Conservation (phyloP, 331 rosid genomes). For the Acacia concinna region DNA sequence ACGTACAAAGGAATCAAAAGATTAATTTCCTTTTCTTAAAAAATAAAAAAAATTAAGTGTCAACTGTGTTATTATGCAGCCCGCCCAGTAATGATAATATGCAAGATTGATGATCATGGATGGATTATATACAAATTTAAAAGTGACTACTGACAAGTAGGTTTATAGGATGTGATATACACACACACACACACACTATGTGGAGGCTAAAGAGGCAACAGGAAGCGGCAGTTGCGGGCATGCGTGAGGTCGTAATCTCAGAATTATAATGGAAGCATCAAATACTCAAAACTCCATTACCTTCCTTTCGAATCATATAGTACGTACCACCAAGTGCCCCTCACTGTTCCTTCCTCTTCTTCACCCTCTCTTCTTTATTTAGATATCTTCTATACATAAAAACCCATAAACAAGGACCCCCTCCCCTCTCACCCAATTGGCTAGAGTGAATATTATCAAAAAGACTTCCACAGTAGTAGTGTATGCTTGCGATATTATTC, state of each 20-base stretch:
- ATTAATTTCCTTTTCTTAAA: no score
- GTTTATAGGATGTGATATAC: background rate
- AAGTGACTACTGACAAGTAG: no score
- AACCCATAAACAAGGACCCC: background rate
- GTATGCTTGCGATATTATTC: background rate
- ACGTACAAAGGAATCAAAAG: no score
- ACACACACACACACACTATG: no score
- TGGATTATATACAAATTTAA: no score
- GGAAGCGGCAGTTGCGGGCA: background rate
- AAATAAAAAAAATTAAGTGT: no score
- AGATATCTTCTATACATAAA: background rate
- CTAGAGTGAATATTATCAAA: background rate
- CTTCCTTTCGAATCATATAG: background rate
- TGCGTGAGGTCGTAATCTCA: background rate
- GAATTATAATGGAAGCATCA: conserved; percentile 9
- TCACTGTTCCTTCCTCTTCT: background rate
- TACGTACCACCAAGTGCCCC: background rate
- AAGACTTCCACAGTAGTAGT: background rate
- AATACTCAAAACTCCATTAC: background rate
- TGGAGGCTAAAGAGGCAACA: background rate
- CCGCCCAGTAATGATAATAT: no score
- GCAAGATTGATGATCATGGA: no score
- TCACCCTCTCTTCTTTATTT: background rate
- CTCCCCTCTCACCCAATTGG: background rate
- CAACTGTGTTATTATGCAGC: no score